Percentiles rank a stretch among this genome's conserved stretches.
These are phyloP conservation scores for Phylloboletellus chloephorus DNA, from an alignment of 1,284 basidiomycete genomes.

Conservation along the genomic window DNA sequence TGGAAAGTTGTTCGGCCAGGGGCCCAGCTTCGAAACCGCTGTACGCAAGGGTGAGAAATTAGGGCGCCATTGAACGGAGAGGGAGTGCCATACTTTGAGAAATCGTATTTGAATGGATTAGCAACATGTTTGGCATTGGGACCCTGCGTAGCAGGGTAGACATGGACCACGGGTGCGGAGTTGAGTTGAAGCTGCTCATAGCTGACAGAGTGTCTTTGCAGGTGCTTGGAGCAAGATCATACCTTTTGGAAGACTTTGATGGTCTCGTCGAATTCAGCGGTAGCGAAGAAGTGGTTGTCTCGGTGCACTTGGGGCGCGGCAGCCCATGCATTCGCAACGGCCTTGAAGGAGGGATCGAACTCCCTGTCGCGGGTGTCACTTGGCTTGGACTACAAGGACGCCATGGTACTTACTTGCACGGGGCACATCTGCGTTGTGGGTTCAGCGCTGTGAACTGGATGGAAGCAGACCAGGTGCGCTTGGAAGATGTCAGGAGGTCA, in stretches of 20 bases:
- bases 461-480: conserved; percentile 79
- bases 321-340: conserved; percentile 79
- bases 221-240: not conserved
- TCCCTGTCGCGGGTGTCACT: conserved; percentile 44
- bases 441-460: conserved; percentile 85
- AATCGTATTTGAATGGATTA: conserved; percentile 70
- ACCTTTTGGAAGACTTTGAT: conserved; percentile 77
- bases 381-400: not conserved
- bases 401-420: conserved; percentile 60
- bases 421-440: conserved; percentile 69
- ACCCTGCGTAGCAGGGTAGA: conserved; percentile 71
- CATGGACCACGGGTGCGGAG: conserved; percentile 81
- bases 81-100: conserved; percentile 50
- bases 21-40: conserved; percentile 79
- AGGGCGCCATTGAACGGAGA: conserved; percentile 8
- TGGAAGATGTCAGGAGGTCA: conserved; percentile 67
- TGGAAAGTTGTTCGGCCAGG: conserved; percentile 71
- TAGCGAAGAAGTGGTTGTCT: conserved; percentile 84
- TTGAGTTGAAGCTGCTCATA: conserved; percentile 49
- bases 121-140: conserved; percentile 52
- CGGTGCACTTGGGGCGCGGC: conserved; percentile 54
- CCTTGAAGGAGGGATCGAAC: conserved; percentile 77
- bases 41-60: conserved; percentile 7
- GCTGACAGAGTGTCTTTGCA: conserved; percentile 11
- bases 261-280: conserved; percentile 81